Base-by-base conservation (phyloP, 1,284 basidiomycete species). In the Heterobasidion irregulare region DNA sequence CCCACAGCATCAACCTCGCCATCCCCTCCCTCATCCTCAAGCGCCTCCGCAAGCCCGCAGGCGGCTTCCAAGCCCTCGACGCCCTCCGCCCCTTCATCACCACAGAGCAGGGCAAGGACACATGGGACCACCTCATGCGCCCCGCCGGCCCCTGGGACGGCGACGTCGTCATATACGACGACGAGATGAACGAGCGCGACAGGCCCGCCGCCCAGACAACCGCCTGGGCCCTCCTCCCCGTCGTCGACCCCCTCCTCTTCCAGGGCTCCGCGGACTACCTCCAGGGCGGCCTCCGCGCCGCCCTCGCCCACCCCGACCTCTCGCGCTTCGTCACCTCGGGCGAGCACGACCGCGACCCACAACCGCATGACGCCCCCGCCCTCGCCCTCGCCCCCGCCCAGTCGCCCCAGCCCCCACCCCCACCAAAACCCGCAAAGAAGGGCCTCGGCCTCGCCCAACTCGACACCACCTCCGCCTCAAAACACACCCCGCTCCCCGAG, bases 11-110 rank as follows among this genome's bases (percentile, higher is more conserved):
- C 58, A 92, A 92, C 69, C 75, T 94, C 54, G 85, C 87, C 43
- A 89, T 94, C 54, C 91, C 92, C 0, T 86, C 89, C 26, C 80
- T 94, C 63, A 90, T 94, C 63, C 80, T 92, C 62, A 92, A 92
- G 68, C 83, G 92, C n/a, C 84, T 80, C 59, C 77, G 80, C 54
- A 89, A 87, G 64, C 79, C 83, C 7, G 80, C 77, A 19, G 78
- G 77, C 41, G 79, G 78, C 5, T 80, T 87, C 61, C 78, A 80
- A 44, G 79, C 77, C 35, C 75, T 92, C 59, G 78, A 83, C 58
- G 76, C 82, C 0, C 71, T 94, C 49, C 80, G 83, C 47, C 83
- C 87, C 59, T 94, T 85, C 66, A 81, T 93, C 62, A 89, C 86
- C 7, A 89, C 89, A 0, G 83, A 89, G 44, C 71, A 78, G 15